Evolutionary conservation across 768 basidiomycete species (phyloP).

Genomic region (Tubosaeta sp.): DNA sequence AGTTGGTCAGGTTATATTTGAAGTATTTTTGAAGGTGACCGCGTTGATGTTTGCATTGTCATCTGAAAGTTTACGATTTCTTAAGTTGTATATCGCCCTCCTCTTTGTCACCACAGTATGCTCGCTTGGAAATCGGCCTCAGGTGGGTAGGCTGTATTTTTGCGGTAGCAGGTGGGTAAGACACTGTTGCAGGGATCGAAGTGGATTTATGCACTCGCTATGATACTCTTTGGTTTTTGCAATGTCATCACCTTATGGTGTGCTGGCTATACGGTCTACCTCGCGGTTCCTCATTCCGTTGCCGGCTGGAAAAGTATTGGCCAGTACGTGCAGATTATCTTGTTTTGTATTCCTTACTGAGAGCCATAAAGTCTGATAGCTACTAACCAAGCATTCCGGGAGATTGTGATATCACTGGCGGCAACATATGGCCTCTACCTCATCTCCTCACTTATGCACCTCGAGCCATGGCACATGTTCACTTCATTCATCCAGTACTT

Average conservation of each 20-base stretch:
- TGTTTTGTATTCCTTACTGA: constrained; percentile 22
- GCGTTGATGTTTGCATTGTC: neutral
- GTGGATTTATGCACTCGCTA: constrained; percentile 75
- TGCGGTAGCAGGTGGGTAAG: constrained; percentile 1
- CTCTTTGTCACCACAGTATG: constrained; percentile 80
- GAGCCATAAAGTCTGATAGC: constrained; percentile 47
- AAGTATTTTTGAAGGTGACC: constrained; percentile 63
- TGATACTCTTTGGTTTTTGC: constrained; percentile 74
- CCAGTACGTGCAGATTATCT: constrained; percentile 43
- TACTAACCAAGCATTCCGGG: constrained; percentile 67
- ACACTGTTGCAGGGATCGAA: constrained; percentile 60
- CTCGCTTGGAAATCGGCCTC: constrained; percentile 89
- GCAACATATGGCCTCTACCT: constrained; percentile 84
- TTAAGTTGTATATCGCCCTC: constrained; percentile 74
- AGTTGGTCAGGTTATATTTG: constrained; percentile 69
- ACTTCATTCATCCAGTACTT: constrained; percentile 91
- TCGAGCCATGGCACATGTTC: constrained; percentile 97
- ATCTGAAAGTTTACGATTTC: constrained; percentile 19
- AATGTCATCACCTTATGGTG: constrained; percentile 83
- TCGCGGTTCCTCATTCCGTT: constrained; percentile 72
- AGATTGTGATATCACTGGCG: constrained; percentile 78
- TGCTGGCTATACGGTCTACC: constrained; percentile 86
- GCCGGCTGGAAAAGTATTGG: constrained; percentile 71
- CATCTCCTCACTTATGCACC: constrained; percentile 78
- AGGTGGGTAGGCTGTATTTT: constrained; percentile 30